phyloP scores from a whole-genome alignment of 164 flowering plant genomes.

The Tinospora cordifolia region DNA sequence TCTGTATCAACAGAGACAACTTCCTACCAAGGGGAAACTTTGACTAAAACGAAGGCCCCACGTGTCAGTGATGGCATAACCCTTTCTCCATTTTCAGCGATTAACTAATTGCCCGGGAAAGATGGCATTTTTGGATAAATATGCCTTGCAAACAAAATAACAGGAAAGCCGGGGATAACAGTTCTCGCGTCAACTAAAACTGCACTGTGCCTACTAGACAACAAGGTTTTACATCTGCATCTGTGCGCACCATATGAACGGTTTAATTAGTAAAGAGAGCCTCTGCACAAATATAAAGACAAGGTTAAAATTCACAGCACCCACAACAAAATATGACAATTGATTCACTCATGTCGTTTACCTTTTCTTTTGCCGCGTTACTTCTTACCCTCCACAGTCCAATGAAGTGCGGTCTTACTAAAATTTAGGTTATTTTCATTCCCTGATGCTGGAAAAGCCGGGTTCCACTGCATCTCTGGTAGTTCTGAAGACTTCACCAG shows the following conservation, averaged over 20 bases:
- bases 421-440: constrained; percentile 17
- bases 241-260: background rate
- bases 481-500: constrained; percentile 7
- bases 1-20: background rate
- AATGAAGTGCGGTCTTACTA: constrained; percentile 10
- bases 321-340: background rate
- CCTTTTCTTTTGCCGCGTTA: constrained; percentile 5
- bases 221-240: background rate
- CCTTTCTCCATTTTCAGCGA: background rate
- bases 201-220: background rate
- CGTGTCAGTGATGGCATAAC: background rate
- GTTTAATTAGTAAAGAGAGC: no score
- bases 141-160: background rate
- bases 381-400: background rate
- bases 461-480: constrained; percentile 13
- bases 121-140: background rate
- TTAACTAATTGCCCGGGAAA: background rate
- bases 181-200: background rate
- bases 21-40: background rate
- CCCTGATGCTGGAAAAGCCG: constrained; percentile 6
- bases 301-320: no score
- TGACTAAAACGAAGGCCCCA: background rate
- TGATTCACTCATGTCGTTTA: background rate
- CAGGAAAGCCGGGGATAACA: background rate
- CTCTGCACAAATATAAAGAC: no score